These are phyloP conservation scores for Gracilaria gracilis DNA, from an alignment of 23 red algal genomes.

Conservation along the genomic window DNA sequence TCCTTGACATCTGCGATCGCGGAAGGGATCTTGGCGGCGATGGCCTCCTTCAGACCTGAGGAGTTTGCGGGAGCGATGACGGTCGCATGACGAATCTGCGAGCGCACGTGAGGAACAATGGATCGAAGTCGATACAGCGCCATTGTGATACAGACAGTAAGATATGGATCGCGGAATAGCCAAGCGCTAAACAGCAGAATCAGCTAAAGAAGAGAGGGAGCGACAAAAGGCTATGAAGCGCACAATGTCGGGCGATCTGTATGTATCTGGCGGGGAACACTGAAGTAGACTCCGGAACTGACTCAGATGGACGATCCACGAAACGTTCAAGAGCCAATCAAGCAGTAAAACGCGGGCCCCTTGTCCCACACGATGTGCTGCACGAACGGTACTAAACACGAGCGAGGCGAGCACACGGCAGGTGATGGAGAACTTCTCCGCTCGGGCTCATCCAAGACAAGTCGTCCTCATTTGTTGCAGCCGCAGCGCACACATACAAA, in stretches of 20 bases:
- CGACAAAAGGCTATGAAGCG: neutral
- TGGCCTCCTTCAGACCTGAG: constrained; percentile 63
- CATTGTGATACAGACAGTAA: neutral
- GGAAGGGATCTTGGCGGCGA: constrained; percentile 74
- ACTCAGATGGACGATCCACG: neutral
- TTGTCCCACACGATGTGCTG: neutral
- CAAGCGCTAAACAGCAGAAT: neutral
- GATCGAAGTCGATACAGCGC: constrained; percentile 16
- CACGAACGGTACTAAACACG: neutral
- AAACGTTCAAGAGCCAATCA: constrained; percentile 3
- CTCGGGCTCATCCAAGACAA: neutral
- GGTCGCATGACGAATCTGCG: constrained; percentile 14
- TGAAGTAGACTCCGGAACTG: neutral
- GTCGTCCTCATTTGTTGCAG: neutral
- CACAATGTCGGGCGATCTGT: neutral
- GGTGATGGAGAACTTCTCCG: no score
- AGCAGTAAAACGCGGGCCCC: neutral
- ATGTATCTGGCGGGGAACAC: neutral
- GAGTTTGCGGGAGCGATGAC: constrained; percentile 14
- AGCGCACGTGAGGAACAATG: constrained; percentile 18
- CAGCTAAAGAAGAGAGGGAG: neutral
- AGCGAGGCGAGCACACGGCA: neutral
- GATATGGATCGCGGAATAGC: neutral
- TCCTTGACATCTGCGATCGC: constrained; percentile 79
- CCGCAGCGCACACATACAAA: neutral